Conservation (phyloP, 352 stramenopile genomes). For the Blastocystis sp. region DNA sequence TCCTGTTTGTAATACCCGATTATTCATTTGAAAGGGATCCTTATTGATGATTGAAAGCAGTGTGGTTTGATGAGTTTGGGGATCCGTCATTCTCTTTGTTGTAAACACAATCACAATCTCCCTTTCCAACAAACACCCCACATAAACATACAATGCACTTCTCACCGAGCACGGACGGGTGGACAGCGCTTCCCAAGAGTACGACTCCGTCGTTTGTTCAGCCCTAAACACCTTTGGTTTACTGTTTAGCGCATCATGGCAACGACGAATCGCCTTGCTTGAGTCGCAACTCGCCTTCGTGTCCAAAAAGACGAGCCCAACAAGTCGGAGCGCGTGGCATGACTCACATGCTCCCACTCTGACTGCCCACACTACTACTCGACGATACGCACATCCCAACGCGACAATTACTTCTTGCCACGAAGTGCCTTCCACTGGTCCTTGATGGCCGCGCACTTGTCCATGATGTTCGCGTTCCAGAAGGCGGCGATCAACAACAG, state of each 20-base stretch:
- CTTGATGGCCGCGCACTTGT: conserved; percentile 62
- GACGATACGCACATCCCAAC: not conserved
- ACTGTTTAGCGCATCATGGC: conserved; percentile 60
- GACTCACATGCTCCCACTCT: conserved; percentile 2
- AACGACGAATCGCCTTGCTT: not conserved
- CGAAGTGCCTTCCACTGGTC: conserved; percentile 34
- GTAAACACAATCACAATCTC: too few species aligned
- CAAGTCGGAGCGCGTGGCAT: not conserved
- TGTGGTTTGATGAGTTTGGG: not conserved
- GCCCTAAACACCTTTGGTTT: conserved; percentile 56
- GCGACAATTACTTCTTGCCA: conserved; percentile 35
- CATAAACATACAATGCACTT: not conserved
- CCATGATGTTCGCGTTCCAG: conserved; percentile 71
- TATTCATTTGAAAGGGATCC: too few species aligned
- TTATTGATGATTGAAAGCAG: not conserved
- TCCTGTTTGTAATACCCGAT: too few species aligned
- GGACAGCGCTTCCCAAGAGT: not conserved
- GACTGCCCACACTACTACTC: not conserved
- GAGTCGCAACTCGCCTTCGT: conserved; percentile 5
- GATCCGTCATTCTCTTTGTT: not conserved
- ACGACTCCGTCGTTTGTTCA: conserved; percentile 9
- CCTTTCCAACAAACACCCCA: not conserved
- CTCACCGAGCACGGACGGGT: not conserved
- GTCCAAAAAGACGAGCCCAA: conserved; percentile 10
- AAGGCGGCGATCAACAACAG: conserved; percentile 58